Percentiles rank a stretch among this genome's conserved stretches.
phyloP scores from a whole-genome alignment of 2,329 filamentous ascomycete genomes.

The Diaporthe capsici region DNA sequence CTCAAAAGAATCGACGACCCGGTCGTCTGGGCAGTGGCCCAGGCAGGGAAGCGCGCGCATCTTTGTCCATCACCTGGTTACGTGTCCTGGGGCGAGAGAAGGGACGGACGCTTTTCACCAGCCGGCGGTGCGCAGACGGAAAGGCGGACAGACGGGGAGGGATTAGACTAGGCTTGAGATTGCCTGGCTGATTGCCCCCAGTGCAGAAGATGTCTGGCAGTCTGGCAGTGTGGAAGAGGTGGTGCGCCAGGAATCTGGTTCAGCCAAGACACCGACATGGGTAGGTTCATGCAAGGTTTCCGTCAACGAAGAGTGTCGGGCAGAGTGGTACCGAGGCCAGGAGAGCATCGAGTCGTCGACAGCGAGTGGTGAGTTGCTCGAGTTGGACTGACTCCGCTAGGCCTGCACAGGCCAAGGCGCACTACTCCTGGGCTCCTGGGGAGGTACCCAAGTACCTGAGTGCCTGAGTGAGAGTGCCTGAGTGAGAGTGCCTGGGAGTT shows the following conservation, averaged over 20 bases:
- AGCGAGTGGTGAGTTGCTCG: conserved; percentile 3
- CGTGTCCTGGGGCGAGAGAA: background rate
- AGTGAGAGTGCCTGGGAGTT: background rate
- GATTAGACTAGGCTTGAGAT: conserved; percentile 12
- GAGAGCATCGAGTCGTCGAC: background rate
- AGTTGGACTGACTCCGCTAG: background rate
- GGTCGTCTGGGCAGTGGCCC: background rate
- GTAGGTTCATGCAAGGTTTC: conserved; percentile 30
- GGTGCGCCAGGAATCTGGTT: conserved; percentile 22
- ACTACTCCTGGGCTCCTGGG: background rate
- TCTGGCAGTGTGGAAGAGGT: background rate
- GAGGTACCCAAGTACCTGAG: background rate
- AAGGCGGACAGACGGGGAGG: conserved; percentile 20
- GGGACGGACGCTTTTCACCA: background rate
- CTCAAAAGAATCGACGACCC: conserved; percentile 26
- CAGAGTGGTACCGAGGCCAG: conserved; percentile 15
- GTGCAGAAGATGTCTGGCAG: background rate
- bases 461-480: background rate
- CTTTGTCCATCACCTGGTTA: background rate
- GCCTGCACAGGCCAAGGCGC: conserved; percentile 1
- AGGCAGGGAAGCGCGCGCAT: background rate
- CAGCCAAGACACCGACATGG: conserved; percentile 18
- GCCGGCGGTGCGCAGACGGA: background rate
- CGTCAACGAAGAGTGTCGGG: conserved; percentile 16
- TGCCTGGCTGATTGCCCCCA: background rate